These are phyloP conservation scores for Penicillium hesseltinei DNA, from an alignment of 2,329 filamentous ascomycete species.

Conservation along the genomic window DNA sequence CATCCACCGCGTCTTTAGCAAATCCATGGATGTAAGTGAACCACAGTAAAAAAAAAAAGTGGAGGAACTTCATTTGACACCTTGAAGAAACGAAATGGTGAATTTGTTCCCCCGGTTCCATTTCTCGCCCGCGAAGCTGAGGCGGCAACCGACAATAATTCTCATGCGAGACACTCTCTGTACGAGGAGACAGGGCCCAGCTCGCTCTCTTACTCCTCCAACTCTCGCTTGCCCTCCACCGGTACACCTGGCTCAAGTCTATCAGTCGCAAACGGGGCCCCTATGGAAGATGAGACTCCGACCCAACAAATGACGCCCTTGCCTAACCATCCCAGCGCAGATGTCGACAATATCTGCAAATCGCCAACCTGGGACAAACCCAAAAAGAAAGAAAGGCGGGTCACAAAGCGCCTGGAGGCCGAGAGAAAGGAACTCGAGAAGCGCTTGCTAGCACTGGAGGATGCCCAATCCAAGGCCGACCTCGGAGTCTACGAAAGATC, in stretches of 20 bases:
- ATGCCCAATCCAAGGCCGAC: conserved; percentile 19
- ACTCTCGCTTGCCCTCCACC: conserved; percentile 17
- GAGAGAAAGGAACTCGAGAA: conserved; percentile 35
- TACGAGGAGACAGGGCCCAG: conserved; percentile 15
- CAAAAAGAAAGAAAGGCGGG: conserved; percentile 32
- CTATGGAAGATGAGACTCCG: conserved; percentile 7
- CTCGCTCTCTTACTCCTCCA: conserved; percentile 17
- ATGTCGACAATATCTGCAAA: conserved; percentile 15
- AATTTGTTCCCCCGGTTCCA: not conserved
- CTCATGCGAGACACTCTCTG: conserved; percentile 3
- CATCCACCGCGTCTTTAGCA: conserved; percentile 21
- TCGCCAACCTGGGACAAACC: conserved; percentile 24
- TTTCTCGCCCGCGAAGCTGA: conserved; percentile 1
- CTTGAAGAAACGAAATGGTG: conserved; percentile 10
- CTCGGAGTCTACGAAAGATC: conserved; percentile 20
- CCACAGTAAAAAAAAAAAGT: not conserved
- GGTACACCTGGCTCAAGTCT: conserved; percentile 19
- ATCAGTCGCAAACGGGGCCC: conserved; percentile 9
- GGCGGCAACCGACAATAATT: conserved; percentile 1
- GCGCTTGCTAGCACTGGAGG: conserved; percentile 21
- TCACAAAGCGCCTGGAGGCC: conserved; percentile 33
- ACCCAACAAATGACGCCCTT: conserved; percentile 6
- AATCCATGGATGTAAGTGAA: conserved; percentile 17
- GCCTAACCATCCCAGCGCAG: not conserved
- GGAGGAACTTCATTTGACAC: not conserved